Evolutionary conservation across 192 early-diverging fungal genomes (phyloP).

Genomic region (Linnemannia hyalina): DNA sequence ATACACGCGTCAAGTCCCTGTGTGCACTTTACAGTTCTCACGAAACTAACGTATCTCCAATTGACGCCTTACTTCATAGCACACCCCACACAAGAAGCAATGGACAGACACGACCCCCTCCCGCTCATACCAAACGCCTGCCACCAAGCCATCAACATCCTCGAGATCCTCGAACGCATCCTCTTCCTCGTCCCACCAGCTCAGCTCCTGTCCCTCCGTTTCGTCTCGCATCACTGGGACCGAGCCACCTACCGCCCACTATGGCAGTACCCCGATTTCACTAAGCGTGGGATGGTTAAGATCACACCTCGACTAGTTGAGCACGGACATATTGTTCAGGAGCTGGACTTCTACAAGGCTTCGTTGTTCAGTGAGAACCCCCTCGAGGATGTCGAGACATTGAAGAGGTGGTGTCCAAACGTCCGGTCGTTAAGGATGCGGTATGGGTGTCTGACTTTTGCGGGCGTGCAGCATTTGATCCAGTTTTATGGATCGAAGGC

Average conservation of each 20-base stretch:
- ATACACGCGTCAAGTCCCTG: no score
- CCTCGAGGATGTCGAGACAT: conserved; percentile 8
- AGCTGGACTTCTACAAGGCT: conserved; percentile 16
- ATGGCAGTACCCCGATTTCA: conserved; percentile 19
- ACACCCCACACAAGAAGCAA: not conserved
- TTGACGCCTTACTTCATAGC: not conserved
- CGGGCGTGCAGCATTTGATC: conserved; percentile 11
- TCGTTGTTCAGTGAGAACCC: not conserved
- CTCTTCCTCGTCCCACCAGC: conserved; percentile 5
- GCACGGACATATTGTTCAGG: conserved; percentile 16
- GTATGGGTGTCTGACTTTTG: conserved; percentile 19
- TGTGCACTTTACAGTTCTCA: no score
- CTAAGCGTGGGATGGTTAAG: conserved; percentile 6
- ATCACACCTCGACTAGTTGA: not conserved
- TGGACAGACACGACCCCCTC: not conserved
- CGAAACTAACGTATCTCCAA: no score
- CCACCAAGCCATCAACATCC: conserved; percentile 13
- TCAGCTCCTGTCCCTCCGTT: conserved; percentile 4
- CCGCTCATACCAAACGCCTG: not conserved
- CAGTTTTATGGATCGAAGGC: not conserved
- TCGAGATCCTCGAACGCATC: conserved; percentile 26
- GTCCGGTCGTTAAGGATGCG: conserved; percentile 7
- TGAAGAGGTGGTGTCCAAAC: conserved; percentile 7
- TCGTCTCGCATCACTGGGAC: conserved; percentile 20
- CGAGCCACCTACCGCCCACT: conserved; percentile 11